phyloP scores from a whole-genome alignment of 1,284 basidiomycete genomes.

The Ganoderma meredithae region DNA sequence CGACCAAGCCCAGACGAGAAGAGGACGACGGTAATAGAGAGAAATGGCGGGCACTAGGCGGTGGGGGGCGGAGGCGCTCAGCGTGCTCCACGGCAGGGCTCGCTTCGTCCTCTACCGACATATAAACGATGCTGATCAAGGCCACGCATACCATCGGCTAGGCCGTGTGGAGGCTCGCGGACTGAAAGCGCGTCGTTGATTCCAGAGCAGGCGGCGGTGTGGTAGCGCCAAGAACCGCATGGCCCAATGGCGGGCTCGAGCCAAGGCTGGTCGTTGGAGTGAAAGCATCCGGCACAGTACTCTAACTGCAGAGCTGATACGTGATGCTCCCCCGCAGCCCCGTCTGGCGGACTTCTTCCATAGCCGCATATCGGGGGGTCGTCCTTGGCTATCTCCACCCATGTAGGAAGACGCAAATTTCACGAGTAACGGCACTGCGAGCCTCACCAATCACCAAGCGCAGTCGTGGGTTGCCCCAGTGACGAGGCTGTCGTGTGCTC shows the following conservation, averaged over 20 bases:
- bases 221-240: slow-evolving; percentile 15
- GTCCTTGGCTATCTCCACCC: not conserved
- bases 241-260: slow-evolving; percentile 16
- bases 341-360: not conserved
- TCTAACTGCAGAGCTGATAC: not conserved
- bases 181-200: not conserved
- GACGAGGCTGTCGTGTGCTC: not conserved
- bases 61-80: slow-evolving; percentile 31
- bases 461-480: not conserved
- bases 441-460: not conserved
- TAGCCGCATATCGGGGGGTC: not conserved
- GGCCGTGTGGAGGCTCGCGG: slow-evolving; percentile 5
- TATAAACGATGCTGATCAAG: slow-evolving; percentile 21
- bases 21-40: slow-evolving; percentile 2
- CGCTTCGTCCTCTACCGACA: not conserved
- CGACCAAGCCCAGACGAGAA: slow-evolving; percentile 23
- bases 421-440: not conserved
- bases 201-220: slow-evolving; percentile 10
- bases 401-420: not conserved
- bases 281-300: not conserved
- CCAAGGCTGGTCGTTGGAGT: slow-evolving; percentile 13
- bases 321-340: not conserved
- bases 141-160: slow-evolving; percentile 14
- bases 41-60: slow-evolving; percentile 23
- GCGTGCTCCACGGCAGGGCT: slow-evolving; percentile 25